Base-by-base conservation (phyloP, 495 filamentous ascomycete genomes). In the Hypoxylon subgilvum region DNA sequence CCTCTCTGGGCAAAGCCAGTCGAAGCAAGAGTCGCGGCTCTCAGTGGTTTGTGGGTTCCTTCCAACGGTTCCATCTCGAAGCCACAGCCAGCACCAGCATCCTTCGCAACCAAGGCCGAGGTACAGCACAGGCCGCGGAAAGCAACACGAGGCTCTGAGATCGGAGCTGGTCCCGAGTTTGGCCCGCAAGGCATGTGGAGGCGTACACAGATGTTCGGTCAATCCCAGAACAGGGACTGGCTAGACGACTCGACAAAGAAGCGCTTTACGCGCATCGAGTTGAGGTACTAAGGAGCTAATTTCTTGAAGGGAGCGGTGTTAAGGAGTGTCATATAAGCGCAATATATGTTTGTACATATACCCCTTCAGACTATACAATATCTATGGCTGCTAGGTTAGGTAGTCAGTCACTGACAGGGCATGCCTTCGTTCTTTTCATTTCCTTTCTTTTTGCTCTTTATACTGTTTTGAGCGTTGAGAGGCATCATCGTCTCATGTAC, bases 181-280 rank as follows among this genome's bases (percentile, higher is more conserved):
- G 22, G 43, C 42, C 10, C 25, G 18, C 51, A 62, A 34, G 23
- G 42, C 31, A 54, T 63, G 48, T 66, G 63, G 63, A 66, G 35
- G 18, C 58, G 41, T 39, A 17, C n/a, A 6, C 12, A 32, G 10
- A 34, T 8, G 4, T 4, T 5, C n/a, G 36, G 32, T 9, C 36
- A 18, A 16, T 27, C 48, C 6, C 46, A 54, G 14, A 42, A 52
- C 8, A 64, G 63, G 25, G 55, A 69, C 21, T 68, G 67, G 67
- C 23, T 69, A 4, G 64, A 65, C 4, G 61, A 63, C 38, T 57
- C 61, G 23, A 67, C 42, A 46, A 63, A 65, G 23, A 68, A 65
- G 47, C 58, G 57, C 12, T 66, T 68, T 34, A 30, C 45, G 34
- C 60, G 65, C 43, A 41, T 69, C 27, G 67, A 68, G 35, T 25